Percentiles rank a stretch among this genome's conserved stretches.
These are phyloP conservation scores for Oehlia diaphana DNA, from an alignment of 192 early-diverging fungal genomes.

Conservation along the genomic window DNA sequence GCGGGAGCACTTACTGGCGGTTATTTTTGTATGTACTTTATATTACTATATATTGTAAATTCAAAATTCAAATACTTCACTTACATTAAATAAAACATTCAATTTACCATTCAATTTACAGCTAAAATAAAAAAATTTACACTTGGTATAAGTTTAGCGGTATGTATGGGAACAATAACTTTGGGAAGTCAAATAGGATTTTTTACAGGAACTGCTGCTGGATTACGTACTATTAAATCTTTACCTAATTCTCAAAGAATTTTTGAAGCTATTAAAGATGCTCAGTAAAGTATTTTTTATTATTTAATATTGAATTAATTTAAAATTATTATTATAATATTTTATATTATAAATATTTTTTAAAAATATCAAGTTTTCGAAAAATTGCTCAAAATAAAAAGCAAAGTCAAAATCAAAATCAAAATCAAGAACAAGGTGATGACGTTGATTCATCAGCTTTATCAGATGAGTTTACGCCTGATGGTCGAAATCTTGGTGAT, in stretches of 20 bases:
- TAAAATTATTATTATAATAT: no score
- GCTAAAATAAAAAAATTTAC: background rate
- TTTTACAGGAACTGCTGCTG: background rate
- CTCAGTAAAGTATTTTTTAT: background rate
- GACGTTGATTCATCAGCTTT: background rate
- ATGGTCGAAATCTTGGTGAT: background rate
- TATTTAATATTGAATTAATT: no score
- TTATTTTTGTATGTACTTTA: background rate
- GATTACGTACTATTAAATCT: background rate
- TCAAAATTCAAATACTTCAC: no score
- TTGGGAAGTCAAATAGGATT: background rate
- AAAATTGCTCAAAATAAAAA: background rate
- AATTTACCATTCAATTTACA: background rate
- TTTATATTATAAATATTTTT: no score
- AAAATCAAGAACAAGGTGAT: no score
- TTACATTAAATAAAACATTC: background rate
- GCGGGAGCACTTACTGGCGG: background rate
- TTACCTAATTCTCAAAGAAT: background rate
- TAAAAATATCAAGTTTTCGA: background rate
- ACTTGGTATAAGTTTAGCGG: background rate
- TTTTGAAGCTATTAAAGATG: background rate
- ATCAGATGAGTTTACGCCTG: background rate
- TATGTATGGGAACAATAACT: background rate
- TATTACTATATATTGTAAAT: background rate
- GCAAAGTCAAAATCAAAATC: no score